Base-by-base conservation (phyloP, 106 monocot genomes). In the Vanilla planifolia region DNA sequence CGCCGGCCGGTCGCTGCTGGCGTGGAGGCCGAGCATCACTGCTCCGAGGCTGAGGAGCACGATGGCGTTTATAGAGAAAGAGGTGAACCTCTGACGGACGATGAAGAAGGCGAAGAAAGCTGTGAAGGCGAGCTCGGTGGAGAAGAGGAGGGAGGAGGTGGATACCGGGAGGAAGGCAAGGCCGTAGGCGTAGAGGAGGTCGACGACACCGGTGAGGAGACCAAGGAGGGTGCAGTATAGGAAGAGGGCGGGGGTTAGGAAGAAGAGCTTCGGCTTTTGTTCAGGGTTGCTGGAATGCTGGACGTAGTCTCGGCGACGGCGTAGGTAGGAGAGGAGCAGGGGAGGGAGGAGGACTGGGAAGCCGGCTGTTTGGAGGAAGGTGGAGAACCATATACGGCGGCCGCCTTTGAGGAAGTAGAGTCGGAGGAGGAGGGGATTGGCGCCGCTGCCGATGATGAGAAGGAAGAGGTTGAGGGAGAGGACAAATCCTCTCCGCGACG, bases 371-470 rank as follows among this genome's bases (percentile, higher is more conserved):
- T 92, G 80, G 63, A 84, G 43, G 26, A 72, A 40, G 52, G 67
- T 55, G 16, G 92, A 70, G 41, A 92, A 68, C 87, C 84, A 92
- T 13, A 68, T 26, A 11, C 72, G 74, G 30, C 17, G 29, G 51
- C 87, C 92, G 44, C 84, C 83, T 60, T 84, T 73, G 16, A 78
- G 19, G 84, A 84, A 92, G 75, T 92, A 92, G 67, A 87, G 22
- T 19, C 87, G 87, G 64, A 73, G 69, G 69, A 92, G 71, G 50
- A 92, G 67, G 1, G 72, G 73, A 11, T 69, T 78, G 57, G 65
- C 72, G 29, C 25, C 17, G 69, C 75, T 78, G 33, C 77, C 34
- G 56, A 78, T 13, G 57, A 69, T 27, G 48, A 92, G 65, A 4
- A 69, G 43, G 46, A 34, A 22, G 55, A 45, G 5, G 68, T 60